These are phyloP conservation scores for Solanum chiquidenum DNA, from an alignment of 257 asterid species.

Conservation along the genomic window DNA sequence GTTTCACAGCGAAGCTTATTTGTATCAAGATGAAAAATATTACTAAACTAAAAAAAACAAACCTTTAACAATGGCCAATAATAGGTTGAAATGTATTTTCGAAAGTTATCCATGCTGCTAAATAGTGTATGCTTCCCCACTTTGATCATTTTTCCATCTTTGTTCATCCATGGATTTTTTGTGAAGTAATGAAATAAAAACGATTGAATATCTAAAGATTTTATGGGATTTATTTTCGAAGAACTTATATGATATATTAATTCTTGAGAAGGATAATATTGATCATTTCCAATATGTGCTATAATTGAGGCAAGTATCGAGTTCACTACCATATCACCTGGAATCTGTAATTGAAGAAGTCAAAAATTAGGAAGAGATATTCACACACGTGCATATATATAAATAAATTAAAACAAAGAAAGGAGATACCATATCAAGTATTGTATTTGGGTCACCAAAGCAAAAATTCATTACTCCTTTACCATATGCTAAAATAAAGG, in stretches of 20 bases:
- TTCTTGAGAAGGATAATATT: neutral
- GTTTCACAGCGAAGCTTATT: no score
- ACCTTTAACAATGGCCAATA: slow-evolving; percentile 40
- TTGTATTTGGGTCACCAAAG: slow-evolving; percentile 39
- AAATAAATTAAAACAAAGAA: no score
- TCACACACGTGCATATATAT: neutral
- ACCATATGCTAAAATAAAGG: slow-evolving; percentile 33
- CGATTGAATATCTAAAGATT: slow-evolving; percentile 7
- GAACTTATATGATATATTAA: slow-evolving; percentile 45
- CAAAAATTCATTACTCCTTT: slow-evolving; percentile 30
- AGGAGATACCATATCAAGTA: slow-evolving; percentile 29
- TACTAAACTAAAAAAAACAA: neutral
- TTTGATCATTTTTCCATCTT: slow-evolving; percentile 22
- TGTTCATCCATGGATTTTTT: slow-evolving; percentile 23
- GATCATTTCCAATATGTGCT: neutral
- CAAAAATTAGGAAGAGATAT: neutral
- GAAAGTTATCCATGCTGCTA: slow-evolving; percentile 36
- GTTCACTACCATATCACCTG: slow-evolving; percentile 61
- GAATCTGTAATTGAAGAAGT: slow-evolving; percentile 24
- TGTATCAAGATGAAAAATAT: no score
- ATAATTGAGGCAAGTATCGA: slow-evolving; percentile 34
- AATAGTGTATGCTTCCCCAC: slow-evolving; percentile 6
- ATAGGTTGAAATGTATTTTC: slow-evolving; percentile 29
- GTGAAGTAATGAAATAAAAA: slow-evolving; percentile 19
- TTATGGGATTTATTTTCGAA: slow-evolving; percentile 33